Conservation (phyloP, 768 basidiomycete genomes). For the Podaxis pistillaris region DNA sequence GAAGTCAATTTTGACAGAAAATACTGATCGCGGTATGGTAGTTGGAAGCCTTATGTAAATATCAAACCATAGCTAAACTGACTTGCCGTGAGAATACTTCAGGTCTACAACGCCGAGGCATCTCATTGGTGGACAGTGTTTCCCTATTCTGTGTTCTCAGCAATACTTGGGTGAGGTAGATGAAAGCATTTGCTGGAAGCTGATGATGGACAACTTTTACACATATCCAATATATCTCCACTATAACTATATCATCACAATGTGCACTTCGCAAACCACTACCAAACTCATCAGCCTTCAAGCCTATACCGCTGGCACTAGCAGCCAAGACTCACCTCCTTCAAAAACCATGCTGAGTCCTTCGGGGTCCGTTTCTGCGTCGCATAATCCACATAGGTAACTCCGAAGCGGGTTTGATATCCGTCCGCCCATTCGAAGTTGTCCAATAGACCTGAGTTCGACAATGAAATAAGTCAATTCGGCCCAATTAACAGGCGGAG, state of each 20-base stretch:
- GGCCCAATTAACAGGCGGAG: not conserved
- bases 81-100: no score
- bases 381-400: slow-evolving; percentile 66
- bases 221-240: not conserved
- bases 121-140: no score
- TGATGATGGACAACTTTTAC: no score
- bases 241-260: not conserved
- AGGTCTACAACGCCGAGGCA: no score
- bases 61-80: no score
- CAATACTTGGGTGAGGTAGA: no score
- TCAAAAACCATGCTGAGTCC: slow-evolving; percentile 53
- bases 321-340: slow-evolving; percentile 24
- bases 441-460: slow-evolving; percentile 44
- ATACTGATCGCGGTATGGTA: no score
- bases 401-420: slow-evolving; percentile 63
- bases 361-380: slow-evolving; percentile 65
- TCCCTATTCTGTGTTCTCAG: no score
- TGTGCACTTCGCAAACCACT: slow-evolving; percentile 21
- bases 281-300: not conserved
- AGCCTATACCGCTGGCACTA: not conserved
- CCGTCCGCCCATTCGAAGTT: slow-evolving; percentile 75
- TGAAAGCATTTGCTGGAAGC: no score
- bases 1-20: not conserved
- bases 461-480: not conserved
- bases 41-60: no score